Evolutionary conservation across 1,284 basidiomycete species (phyloP), one percentile per base, ranked within the genome.

Genomic region (Moesziomyces sp.): DNA sequence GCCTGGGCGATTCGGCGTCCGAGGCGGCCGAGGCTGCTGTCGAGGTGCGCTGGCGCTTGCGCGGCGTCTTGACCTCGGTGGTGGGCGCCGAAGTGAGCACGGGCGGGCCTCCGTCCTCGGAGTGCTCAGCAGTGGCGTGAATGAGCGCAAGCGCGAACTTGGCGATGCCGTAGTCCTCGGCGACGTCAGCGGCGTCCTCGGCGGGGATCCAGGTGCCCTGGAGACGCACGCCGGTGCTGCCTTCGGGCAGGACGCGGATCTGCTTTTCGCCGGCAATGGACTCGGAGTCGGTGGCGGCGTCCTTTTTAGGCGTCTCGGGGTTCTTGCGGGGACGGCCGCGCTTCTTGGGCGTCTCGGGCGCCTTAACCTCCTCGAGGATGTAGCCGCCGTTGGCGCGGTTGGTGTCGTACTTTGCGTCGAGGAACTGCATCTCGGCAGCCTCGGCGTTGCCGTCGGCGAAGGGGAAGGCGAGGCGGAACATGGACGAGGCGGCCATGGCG

Each of bases 401-500:
- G 54, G 91, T 89, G 84, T 97, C 92, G 85, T 89, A 93, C 76
- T 87, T 89, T 26, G 90, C 88, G 81, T 92, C 92, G 66, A 94
- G 76, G 92, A 92, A 97, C 52, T 89, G 88, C 76, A 92, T 89
- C 85, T 99, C 96, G 34, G 86, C 86, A 81, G 89, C 90, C 85
- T 98, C 96, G 21, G 91, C 90, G 47, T 88, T 88, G 3, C 93
- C 92, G 34, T 88, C 86, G 0, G 94, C 92, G 56, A 87, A 89
- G 10, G 97, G 96, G 86, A 95, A 99, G 0, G 95, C 94, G 26
- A 95, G 93, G 76, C 94, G 93, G 87, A 94, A 98, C 93, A 99
- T 97, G 67, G 96, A 97, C 6, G 94, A 97, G 19, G 96, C 90
- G 64, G 92, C 94, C 85, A 99, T 89, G 24, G 95, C 95, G 73